A percentile compares a stretch with the other conserved stretches of the same genome.
Evolutionary conservation across 495 filamentous ascomycete genomes (phyloP).

Genomic region (Staphylotrichum tortipilum): DNA sequence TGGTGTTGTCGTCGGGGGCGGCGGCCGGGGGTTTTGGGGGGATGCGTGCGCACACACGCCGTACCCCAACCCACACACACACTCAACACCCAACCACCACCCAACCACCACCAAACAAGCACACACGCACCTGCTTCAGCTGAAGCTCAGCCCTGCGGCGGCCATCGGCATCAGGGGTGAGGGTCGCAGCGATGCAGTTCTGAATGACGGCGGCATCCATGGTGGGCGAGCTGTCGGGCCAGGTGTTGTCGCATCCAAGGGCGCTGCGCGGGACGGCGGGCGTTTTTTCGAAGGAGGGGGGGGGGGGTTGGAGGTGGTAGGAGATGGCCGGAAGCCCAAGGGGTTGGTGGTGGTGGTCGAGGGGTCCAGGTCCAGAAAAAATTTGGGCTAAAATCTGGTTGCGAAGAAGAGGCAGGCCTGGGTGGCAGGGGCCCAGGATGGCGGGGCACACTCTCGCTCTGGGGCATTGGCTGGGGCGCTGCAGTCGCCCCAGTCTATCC

Average conservation of each 20-base stretch:
- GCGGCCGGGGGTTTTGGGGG: not conserved
- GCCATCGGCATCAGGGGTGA: slow-evolving; percentile 75
- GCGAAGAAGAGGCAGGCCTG: slow-evolving; percentile 6
- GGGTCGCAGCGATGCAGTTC: slow-evolving; percentile 78
- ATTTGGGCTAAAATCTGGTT: slow-evolving; percentile 29
- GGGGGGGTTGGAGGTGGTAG: slow-evolving; percentile 3
- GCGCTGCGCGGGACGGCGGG: slow-evolving; percentile 7
- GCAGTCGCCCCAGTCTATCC: no score
- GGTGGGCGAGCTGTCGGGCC: slow-evolving; percentile 22
- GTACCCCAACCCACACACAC: not conserved
- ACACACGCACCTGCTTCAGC: slow-evolving; percentile 73
- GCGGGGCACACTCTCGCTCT: slow-evolving; percentile 21
- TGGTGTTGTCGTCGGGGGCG: no score
- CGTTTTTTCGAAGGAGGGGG: no score
- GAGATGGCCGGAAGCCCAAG: slow-evolving; percentile 15
- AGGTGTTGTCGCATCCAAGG: slow-evolving; percentile 26
- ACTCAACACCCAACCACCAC: not conserved
- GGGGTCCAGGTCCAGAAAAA: slow-evolving; percentile 25
- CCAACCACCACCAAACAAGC: not conserved
- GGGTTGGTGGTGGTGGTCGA: slow-evolving; percentile 15
- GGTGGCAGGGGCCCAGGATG: slow-evolving; percentile 14
- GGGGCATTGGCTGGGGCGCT: no score
- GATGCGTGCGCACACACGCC: not conserved
- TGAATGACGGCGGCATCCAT: slow-evolving; percentile 88
- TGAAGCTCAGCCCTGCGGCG: slow-evolving; percentile 83